Percentiles rank a stretch among this genome's conserved stretches.
phyloP scores from a whole-genome alignment of 2,329 filamentous ascomycete genomes.

The Pseudogymnoascus sp. region DNA sequence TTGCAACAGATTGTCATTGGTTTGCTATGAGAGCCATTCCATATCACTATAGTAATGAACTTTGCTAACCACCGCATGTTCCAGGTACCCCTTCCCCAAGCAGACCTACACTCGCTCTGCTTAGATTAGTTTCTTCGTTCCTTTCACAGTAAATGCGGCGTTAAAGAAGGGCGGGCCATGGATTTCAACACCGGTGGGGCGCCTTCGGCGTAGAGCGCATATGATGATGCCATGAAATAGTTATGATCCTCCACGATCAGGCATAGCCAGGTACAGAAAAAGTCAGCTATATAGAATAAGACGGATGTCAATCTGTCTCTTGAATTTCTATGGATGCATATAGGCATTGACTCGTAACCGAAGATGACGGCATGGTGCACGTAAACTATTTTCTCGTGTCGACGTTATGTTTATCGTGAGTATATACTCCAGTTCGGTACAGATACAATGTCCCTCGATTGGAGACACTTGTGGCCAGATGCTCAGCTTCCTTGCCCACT shows the following conservation, averaged over 20 bases:
- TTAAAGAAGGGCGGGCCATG: slow-evolving; percentile 33
- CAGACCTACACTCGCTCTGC: slow-evolving; percentile 56
- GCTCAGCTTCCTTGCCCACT: slow-evolving; percentile 41
- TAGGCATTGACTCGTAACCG: not conserved
- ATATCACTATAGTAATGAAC: slow-evolving; percentile 1
- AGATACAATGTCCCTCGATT: not conserved
- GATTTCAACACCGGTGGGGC: slow-evolving; percentile 47
- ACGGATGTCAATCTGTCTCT: not conserved
- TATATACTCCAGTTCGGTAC: not conserved
- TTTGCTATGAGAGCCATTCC: not conserved
- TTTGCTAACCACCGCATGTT: slow-evolving; percentile 10
- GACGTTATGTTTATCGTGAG: slow-evolving; percentile 4
- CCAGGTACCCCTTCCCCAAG: slow-evolving; percentile 75
- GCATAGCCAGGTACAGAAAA: slow-evolving; percentile 17
- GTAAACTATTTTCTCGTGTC: not conserved
- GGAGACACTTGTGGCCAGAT: not conserved
- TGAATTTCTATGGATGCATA: not conserved
- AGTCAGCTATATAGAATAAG: slow-evolving; percentile 9
- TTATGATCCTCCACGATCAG: slow-evolving; percentile 32
- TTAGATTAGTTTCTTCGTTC: slow-evolving; percentile 28
- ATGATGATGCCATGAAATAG: slow-evolving; percentile 13
- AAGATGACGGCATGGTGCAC: not conserved
- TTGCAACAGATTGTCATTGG: slow-evolving; percentile 8
- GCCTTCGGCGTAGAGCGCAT: slow-evolving; percentile 11
- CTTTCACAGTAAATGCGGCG: slow-evolving; percentile 30